Evolutionary conservation across 2,329 filamentous ascomycete species (phyloP).

Genomic region (Dothidotthia symphoricarpi): DNA sequence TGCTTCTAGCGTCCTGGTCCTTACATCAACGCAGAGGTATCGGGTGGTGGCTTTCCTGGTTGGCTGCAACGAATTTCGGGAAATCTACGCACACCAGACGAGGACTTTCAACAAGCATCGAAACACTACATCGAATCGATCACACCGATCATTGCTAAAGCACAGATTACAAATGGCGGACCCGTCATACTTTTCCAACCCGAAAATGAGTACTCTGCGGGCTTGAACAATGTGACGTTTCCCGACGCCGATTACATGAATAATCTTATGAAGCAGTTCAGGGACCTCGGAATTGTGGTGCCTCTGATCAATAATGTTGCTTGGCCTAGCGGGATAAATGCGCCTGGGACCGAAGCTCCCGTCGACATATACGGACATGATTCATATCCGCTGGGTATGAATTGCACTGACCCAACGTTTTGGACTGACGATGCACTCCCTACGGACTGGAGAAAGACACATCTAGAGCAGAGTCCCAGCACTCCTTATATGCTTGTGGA

Average conservation of each 20-base stretch:
- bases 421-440: constrained; percentile 60
- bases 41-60: constrained; percentile 73
- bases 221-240: constrained; percentile 51
- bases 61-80: constrained; percentile 68
- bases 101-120: constrained; percentile 63
- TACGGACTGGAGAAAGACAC: constrained; percentile 52
- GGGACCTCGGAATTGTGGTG: constrained; percentile 66
- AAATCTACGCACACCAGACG: constrained; percentile 59
- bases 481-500: constrained; percentile 62
- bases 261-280: constrained; percentile 65
- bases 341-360: constrained; percentile 56
- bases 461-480: constrained; percentile 59
- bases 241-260: constrained; percentile 67
- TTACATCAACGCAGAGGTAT: constrained; percentile 74
- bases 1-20: constrained; percentile 53
- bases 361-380: constrained; percentile 66
- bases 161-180: constrained; percentile 77
- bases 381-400: constrained; percentile 59
- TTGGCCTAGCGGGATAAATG: constrained; percentile 56
- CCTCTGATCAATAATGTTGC: constrained; percentile 74
- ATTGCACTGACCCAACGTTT: constrained; percentile 57
- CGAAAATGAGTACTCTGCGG: constrained; percentile 72
- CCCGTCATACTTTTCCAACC: constrained; percentile 74
- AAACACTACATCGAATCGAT: constrained; percentile 56
- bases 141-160: constrained; percentile 65